Evolutionary conservation across 768 basidiomycete species (phyloP).

Genomic region (Amanita pallidorosea): DNA sequence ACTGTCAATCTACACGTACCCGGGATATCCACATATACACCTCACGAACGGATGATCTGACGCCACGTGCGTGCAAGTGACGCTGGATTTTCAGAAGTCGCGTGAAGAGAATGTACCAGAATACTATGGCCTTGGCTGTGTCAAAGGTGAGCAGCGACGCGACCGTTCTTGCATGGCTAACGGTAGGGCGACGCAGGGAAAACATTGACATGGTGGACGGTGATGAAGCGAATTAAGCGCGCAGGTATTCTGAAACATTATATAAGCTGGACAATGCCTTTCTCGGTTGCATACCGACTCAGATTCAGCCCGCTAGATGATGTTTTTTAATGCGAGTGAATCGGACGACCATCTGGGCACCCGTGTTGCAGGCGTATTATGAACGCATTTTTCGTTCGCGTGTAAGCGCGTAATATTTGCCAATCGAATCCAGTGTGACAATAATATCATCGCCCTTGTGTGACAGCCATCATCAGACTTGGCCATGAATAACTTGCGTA

Average conservation of each 20-base stretch:
- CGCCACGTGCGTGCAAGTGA: slow-evolving; percentile 55
- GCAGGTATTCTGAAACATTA: too few relatives aligned
- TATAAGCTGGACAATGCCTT: too few relatives aligned
- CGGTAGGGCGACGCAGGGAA: not conserved
- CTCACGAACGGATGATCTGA: slow-evolving; percentile 36
- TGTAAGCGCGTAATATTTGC: too few relatives aligned
- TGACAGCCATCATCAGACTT: not conserved
- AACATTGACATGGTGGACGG: not conserved
- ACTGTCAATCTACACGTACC: slow-evolving; percentile 23
- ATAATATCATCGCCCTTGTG: not conserved
- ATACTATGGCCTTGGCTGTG: slow-evolving; percentile 42
- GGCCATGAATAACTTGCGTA: slow-evolving; percentile 38
- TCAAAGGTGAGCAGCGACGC: slow-evolving; percentile 22
- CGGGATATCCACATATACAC: slow-evolving; percentile 41
- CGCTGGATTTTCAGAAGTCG: slow-evolving; percentile 44
- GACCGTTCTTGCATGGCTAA: not conserved
- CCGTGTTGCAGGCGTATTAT: too few relatives aligned
- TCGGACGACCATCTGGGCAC: too few relatives aligned
- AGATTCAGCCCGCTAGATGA: too few relatives aligned
- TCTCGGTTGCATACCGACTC: too few relatives aligned
- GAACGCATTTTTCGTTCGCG: too few relatives aligned
- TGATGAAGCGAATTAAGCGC: not conserved
- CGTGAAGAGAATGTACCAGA: slow-evolving; percentile 46
- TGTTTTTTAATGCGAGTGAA: too few relatives aligned
- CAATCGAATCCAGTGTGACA: too few relatives aligned